These are phyloP conservation scores for Thyridium curvatum DNA, from an alignment of 2,329 filamentous ascomycete species.

Conservation along the genomic window DNA sequence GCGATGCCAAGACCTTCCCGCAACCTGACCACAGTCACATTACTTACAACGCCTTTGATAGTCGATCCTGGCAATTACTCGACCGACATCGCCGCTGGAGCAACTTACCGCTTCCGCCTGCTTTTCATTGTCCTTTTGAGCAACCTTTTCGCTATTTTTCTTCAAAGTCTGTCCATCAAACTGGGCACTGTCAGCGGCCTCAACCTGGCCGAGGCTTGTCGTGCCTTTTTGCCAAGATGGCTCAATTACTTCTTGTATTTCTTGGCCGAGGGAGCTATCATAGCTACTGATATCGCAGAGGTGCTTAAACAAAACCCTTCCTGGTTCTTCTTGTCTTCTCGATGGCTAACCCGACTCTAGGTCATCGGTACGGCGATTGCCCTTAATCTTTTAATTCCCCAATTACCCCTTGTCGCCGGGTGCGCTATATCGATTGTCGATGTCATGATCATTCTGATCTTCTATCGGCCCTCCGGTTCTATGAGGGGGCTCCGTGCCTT, in stretches of 20 bases:
- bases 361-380: conserved; percentile 68
- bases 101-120: conserved; percentile 57
- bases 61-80: conserved; percentile 63
- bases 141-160: conserved; percentile 65
- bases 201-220: conserved; percentile 60
- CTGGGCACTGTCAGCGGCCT: conserved; percentile 63
- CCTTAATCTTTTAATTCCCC: conserved; percentile 57
- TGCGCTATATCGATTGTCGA: conserved; percentile 64
- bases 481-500: conserved; percentile 57
- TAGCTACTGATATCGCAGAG: conserved; percentile 67
- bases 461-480: conserved; percentile 54
- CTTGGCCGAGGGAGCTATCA: conserved; percentile 58
- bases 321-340: neutral
- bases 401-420: conserved; percentile 60
- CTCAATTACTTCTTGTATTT: conserved; percentile 55
- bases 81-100: conserved; percentile 60
- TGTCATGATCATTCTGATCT: conserved; percentile 60
- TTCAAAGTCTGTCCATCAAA: conserved; percentile 63
- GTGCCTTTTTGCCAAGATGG: conserved; percentile 60
- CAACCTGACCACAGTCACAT: too few species aligned
- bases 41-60: conserved; percentile 10
- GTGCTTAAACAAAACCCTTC: conserved; percentile 22
- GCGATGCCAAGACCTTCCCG: neutral
- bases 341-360: conserved; percentile 18
- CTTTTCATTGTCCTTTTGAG: conserved; percentile 64